Conservation (phyloP, 2,329 filamentous ascomycete species). For the Phialocephala subalpina region DNA sequence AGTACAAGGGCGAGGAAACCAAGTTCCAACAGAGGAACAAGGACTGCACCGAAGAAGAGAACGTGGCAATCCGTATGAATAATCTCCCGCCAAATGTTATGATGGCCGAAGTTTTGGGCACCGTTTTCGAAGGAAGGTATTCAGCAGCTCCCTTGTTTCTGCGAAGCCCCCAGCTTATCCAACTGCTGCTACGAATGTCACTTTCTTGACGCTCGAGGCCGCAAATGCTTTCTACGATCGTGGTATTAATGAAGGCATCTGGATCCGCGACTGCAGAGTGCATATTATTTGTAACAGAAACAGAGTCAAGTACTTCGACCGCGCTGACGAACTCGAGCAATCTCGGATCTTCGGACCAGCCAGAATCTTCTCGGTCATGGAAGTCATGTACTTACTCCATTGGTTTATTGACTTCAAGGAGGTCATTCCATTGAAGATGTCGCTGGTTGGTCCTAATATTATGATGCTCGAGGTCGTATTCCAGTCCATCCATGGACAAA, state of each 20-base stretch:
- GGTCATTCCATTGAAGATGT: neutral
- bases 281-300: neutral
- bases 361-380: neutral
- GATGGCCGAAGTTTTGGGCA: slow-evolving; percentile 20
- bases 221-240: slow-evolving; percentile 20
- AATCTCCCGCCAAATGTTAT: neutral
- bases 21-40: neutral
- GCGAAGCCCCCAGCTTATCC: neutral
- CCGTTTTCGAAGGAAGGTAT: slow-evolving; percentile 29
- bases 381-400: neutral
- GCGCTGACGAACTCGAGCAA: neutral
- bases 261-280: neutral
- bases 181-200: slow-evolving; percentile 17
- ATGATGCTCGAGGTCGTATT: neutral
- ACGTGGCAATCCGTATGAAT: neutral
- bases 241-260: neutral
- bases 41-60: neutral
- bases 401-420: neutral
- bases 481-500: neutral
- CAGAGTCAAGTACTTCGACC: neutral
- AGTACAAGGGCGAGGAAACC: neutral
- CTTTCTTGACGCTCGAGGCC: slow-evolving; percentile 20
- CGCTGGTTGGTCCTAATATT: neutral
- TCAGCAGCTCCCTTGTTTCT: slow-evolving; percentile 16
- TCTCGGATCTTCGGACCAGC: neutral